Percentiles rank a stretch among this genome's conserved stretches.
These are phyloP conservation scores for Trichoderma atroviride DNA, from an alignment of 2,329 filamentous ascomycete species.

Conservation along the genomic window DNA sequence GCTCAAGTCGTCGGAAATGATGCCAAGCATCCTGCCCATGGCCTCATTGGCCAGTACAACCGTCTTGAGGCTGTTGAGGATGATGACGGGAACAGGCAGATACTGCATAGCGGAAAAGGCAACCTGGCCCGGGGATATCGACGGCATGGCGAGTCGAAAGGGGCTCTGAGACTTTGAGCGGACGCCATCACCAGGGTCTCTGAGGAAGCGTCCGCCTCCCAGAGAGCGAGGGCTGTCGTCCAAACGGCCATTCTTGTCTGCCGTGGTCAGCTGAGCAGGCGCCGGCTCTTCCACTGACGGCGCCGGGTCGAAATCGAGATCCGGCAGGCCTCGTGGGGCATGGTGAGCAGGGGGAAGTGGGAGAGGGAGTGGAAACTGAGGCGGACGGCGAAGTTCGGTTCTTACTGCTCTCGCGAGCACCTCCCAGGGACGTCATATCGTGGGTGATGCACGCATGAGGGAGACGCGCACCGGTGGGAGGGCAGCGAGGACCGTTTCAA, in stretches of 20 bases:
- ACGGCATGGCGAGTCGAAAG: conserved; percentile 49
- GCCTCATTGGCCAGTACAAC: conserved; percentile 75
- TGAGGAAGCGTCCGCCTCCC: conserved; percentile 41
- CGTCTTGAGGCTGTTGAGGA: conserved; percentile 69
- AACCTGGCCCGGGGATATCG: conserved; percentile 55
- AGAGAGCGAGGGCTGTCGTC: conserved; percentile 35
- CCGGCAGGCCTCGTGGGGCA: conserved; percentile 28
- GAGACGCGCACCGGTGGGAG: neutral
- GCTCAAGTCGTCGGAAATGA: conserved; percentile 49
- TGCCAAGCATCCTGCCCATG: conserved; percentile 68
- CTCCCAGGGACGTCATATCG: conserved; percentile 41
- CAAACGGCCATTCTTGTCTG: conserved; percentile 21
- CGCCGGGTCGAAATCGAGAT: conserved; percentile 27
- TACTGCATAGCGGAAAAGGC: conserved; percentile 73
- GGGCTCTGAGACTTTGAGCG: conserved; percentile 45
- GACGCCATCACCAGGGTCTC: conserved; percentile 35
- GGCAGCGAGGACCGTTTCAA: neutral
- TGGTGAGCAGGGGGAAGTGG: conserved; percentile 33
- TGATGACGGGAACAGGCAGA: conserved; percentile 70
- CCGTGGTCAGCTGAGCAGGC: conserved; percentile 4
- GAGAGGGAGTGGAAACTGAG: conserved; percentile 10
- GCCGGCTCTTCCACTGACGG: conserved; percentile 28
- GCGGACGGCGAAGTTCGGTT: conserved; percentile 33
- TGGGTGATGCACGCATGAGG: conserved; percentile 21
- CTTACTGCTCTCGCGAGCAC: conserved; percentile 37